Conservation (phyloP, 768 basidiomycete genomes). For the Rhizopogon rudus region DNA sequence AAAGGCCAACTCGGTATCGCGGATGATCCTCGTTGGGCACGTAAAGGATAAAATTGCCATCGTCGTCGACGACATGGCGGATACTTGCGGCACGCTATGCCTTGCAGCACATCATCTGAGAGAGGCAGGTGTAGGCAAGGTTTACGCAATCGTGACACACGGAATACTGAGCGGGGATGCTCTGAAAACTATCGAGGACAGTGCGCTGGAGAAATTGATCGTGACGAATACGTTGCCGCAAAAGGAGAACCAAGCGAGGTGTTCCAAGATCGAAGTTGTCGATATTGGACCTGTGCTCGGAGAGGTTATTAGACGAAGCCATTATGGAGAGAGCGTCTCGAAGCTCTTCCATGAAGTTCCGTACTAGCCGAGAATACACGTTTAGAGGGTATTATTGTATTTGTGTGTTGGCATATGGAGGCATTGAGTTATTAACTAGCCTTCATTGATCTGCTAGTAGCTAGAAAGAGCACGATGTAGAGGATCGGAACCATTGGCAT, state of each 20-base stretch:
- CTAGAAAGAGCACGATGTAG: neutral
- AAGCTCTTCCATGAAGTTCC: slow-evolving; percentile 89
- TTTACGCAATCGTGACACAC: slow-evolving; percentile 93
- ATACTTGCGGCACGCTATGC: slow-evolving; percentile 92
- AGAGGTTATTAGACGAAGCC: slow-evolving; percentile 92
- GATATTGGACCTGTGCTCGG: slow-evolving; percentile 94
- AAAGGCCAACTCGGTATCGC: slow-evolving; percentile 91
- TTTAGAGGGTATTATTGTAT: neutral
- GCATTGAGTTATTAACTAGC: neutral
- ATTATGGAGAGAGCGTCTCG: slow-evolving; percentile 94
- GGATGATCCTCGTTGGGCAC: slow-evolving; percentile 94
- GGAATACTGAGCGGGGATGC: slow-evolving; percentile 93
- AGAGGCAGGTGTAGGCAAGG: slow-evolving; percentile 82
- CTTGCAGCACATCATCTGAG: slow-evolving; percentile 85
- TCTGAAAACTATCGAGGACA: slow-evolving; percentile 63
- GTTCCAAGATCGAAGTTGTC: slow-evolving; percentile 85
- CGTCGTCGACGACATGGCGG: slow-evolving; percentile 98
- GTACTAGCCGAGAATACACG: slow-evolving; percentile 42
- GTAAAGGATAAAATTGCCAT: slow-evolving; percentile 92
- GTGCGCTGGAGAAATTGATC: slow-evolving; percentile 86
- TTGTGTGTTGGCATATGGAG: neutral
- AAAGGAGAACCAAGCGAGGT: slow-evolving; percentile 61
- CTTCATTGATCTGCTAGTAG: neutral
- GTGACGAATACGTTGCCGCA: slow-evolving; percentile 99
- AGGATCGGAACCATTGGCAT: neutral